A percentile compares a stretch with the other conserved stretches of the same genome.
These are phyloP conservation scores for Bipolaris sorokiniana DNA, from an alignment of 2,329 filamentous ascomycete genomes.

Conservation along the genomic window DNA sequence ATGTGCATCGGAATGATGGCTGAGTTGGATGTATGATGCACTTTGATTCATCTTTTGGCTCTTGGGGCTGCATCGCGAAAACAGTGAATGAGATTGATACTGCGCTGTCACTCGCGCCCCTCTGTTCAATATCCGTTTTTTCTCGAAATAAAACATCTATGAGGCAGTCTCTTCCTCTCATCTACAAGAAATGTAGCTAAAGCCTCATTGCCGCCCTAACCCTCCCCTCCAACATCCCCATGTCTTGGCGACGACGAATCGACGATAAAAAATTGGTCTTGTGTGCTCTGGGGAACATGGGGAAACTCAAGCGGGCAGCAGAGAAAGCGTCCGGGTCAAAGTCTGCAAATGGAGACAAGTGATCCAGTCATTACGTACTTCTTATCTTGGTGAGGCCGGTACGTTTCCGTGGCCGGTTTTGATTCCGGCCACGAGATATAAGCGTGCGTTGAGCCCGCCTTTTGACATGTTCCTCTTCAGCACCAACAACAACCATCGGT, in stretches of 20 bases:
- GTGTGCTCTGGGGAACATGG: background rate
- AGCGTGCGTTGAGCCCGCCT: slow-evolving; percentile 29
- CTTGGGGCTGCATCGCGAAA: background rate
- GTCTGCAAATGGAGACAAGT: slow-evolving; percentile 23
- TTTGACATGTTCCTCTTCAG: slow-evolving; percentile 10
- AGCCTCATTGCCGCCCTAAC: background rate
- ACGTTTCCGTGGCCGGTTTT: slow-evolving; percentile 39
- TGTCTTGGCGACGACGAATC: slow-evolving; percentile 27
- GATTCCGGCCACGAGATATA: slow-evolving; percentile 48
- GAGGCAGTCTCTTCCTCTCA: background rate
- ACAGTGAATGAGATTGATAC: background rate
- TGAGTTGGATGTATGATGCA: background rate
- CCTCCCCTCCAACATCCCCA: slow-evolving; percentile 3
- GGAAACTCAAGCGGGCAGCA: slow-evolving; percentile 12
- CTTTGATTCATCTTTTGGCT: background rate
- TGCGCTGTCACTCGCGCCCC: background rate
- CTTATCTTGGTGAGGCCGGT: slow-evolving; percentile 46
- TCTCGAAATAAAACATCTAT: background rate
- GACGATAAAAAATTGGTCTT: slow-evolving; percentile 1
- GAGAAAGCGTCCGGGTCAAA: slow-evolving; percentile 19
- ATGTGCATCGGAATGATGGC: background rate
- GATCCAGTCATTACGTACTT: slow-evolving; percentile 48
- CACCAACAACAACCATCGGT: slow-evolving; percentile 12
- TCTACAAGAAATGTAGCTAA: background rate
- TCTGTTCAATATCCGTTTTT: background rate